Conservation (phyloP, 768 basidiomycete species). For the Russula sp. region DNA sequence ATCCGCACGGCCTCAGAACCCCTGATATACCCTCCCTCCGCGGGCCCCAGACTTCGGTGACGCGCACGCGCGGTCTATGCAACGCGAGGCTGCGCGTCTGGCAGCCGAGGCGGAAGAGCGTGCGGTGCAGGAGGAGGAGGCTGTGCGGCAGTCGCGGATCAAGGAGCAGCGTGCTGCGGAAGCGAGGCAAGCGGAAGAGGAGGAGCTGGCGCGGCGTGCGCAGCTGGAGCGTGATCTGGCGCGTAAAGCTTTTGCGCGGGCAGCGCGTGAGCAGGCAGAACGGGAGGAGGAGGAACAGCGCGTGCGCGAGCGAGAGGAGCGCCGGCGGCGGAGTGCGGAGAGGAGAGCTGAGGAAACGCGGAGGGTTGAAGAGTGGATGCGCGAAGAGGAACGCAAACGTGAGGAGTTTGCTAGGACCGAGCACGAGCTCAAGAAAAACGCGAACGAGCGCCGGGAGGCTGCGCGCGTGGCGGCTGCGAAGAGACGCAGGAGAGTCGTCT, state of each 20-base stretch:
- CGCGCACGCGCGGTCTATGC: slow-evolving; percentile 14
- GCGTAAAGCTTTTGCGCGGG: slow-evolving; percentile 7
- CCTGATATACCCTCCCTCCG: slow-evolving; percentile 1
- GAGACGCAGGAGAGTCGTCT: slow-evolving; percentile 22
- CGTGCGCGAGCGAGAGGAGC: slow-evolving; percentile 18
- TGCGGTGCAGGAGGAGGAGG: slow-evolving; percentile 12
- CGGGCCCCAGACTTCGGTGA: slow-evolving; percentile 23
- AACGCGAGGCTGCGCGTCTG: slow-evolving; percentile 15
- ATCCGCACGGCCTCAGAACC: slow-evolving; percentile 17
- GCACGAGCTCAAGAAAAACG: slow-evolving; percentile 19
- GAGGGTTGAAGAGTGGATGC: slow-evolving; percentile 18
- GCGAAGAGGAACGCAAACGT: slow-evolving; percentile 11
- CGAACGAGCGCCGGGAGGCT: slow-evolving; percentile 10
- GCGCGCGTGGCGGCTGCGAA: slow-evolving; percentile 19
- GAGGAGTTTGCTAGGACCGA: slow-evolving; percentile 19
- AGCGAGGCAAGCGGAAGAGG: slow-evolving; percentile 14
- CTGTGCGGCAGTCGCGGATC: slow-evolving; percentile 19
- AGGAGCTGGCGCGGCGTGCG: slow-evolving; percentile 5
- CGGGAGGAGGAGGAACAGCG: slow-evolving; percentile 20
- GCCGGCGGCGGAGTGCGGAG: slow-evolving; percentile 19
- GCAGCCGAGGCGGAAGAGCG: slow-evolving; percentile 9
- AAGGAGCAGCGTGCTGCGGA: slow-evolving; percentile 24
- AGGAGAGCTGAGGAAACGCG: slow-evolving; percentile 15
- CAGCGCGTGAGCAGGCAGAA: slow-evolving; percentile 18
- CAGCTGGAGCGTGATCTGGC: slow-evolving; percentile 23